Base-by-base conservation (phyloP, 306 rosid species). In the Mucuna pruriens region DNA sequence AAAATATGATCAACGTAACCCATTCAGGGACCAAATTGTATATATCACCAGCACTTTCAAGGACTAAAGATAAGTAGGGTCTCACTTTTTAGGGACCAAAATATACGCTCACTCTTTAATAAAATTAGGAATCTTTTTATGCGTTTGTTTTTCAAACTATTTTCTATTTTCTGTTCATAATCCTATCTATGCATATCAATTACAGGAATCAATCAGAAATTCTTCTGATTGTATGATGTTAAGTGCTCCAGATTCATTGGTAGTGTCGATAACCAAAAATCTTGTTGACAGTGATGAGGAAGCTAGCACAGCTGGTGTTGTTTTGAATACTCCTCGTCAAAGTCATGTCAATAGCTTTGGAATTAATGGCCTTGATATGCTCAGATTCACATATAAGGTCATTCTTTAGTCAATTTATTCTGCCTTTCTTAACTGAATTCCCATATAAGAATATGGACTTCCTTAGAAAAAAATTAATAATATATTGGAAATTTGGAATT, bases 201-300 rank as follows among this genome's bases (percentile, higher is more conserved):
- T 87, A 42, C 93, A 93, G 99, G 99, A 95, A 81, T 95, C 99
- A 73, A 91, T 95, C 77, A 89, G 97, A 85, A 95, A 95, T 67
- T 93, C 99, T 71, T 88, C 99, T 77, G 99, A 93, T 81, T 86
- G 91, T 65, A 84, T 89, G 91, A 88, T 91, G 71, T 84, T 95
- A 71, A 95, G 96, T 80, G 91, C 97, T 84, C 97, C 98, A 36
- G 99, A 95, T 88, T 87, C 95, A 16, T 89, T 95, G 94, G 84
- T 78, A 74, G 95, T 93, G 74, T 93, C 97, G 0, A 84, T 93
- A 57, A 71, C 87, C 71, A 89, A 89, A 89, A 87, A 31, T 80
- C 83, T 68, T 75, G 76, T 81, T 71, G 92, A 87, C 76, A 70
- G 62, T 75, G 90, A 85, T 52, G 97, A 88, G 86, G 92, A 90